Percentiles rank a stretch among this genome's conserved stretches.
These are phyloP conservation scores for Setaria viridis DNA, from an alignment of 202 grass and related monocot species.

Conservation along the genomic window DNA sequence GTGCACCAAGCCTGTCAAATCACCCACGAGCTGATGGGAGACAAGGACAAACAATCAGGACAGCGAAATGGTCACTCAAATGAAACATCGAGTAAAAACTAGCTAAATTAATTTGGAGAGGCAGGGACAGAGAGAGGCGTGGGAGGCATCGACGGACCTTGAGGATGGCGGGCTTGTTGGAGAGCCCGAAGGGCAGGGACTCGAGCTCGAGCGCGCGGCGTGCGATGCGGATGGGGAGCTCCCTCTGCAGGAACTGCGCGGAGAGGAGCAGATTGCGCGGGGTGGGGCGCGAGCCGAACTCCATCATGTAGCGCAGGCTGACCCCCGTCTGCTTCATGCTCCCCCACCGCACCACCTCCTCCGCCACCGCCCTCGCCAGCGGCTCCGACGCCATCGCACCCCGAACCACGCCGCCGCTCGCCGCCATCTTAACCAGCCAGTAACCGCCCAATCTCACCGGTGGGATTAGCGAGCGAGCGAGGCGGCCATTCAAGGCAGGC, in stretches of 20 bases:
- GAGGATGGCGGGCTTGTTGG: slow-evolving; percentile 77
- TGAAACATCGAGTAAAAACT: not conserved
- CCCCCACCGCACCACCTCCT: slow-evolving; percentile 88
- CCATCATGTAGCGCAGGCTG: slow-evolving; percentile 96
- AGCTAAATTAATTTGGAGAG: not conserved
- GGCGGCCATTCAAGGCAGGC: slow-evolving; percentile 1
- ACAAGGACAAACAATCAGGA: not conserved
- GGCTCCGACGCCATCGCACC: slow-evolving; percentile 67
- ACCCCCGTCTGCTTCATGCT: slow-evolving; percentile 91
- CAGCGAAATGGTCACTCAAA: not conserved
- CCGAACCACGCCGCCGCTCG: not conserved
- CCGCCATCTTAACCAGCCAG: not conserved
- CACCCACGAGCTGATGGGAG: not conserved
- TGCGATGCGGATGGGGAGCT: slow-evolving; percentile 88
- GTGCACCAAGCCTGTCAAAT: slow-evolving; percentile 22
- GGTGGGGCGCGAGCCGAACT: slow-evolving; percentile 82
- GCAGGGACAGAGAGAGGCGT: not conserved
- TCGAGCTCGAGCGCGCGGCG: slow-evolving; percentile 80
- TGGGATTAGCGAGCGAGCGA: slow-evolving; percentile 11
- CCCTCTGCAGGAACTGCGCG: slow-evolving; percentile 90
- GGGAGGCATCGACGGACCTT: slow-evolving; percentile 56
- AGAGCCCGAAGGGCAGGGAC: slow-evolving; percentile 81
- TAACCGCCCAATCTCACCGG: not conserved
- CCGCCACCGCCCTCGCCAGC: slow-evolving; percentile 66
- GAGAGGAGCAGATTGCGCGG: slow-evolving; percentile 80